A percentile compares a stretch with the other conserved stretches of the same genome.
These are phyloP conservation scores for Cyberlindnera xylosilytica DNA, from an alignment of 805 yeast genomes.

Conservation along the genomic window DNA sequence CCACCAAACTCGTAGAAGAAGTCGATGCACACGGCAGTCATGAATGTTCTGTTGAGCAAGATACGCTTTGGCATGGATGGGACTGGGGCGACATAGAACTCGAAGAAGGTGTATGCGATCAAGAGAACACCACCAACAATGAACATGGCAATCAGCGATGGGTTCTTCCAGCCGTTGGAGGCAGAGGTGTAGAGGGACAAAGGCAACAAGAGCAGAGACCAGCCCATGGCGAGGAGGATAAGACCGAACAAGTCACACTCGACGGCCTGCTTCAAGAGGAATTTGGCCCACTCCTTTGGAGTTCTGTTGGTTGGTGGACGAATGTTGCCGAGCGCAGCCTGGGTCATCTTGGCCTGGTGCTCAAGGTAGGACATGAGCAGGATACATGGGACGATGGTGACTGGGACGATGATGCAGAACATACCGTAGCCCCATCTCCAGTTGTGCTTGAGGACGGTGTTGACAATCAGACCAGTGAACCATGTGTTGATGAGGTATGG, in stretches of 20 bases:
- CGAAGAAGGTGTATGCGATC: constrained; percentile 34
- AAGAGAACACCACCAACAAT: constrained; percentile 37
- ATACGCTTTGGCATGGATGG: constrained; percentile 38
- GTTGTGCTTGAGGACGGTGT: constrained; percentile 29
- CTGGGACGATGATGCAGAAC: constrained; percentile 45
- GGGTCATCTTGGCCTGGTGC: constrained; percentile 27
- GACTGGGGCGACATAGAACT: constrained; percentile 33
- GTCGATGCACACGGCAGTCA: constrained; percentile 33
- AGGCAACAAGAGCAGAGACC: constrained; percentile 37
- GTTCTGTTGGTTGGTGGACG: constrained; percentile 7
- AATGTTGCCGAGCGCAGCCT: constrained; percentile 16
- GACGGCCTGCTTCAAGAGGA: constrained; percentile 20
- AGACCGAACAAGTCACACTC: constrained; percentile 41
- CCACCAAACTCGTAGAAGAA: constrained; percentile 32
- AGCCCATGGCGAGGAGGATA: constrained; percentile 37
- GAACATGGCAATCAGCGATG: constrained; percentile 42
- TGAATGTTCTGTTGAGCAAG: constrained; percentile 35
- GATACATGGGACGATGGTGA: constrained; percentile 34
- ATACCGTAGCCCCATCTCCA: constrained; percentile 58
- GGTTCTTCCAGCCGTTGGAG: constrained; percentile 33
- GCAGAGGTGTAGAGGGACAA: constrained; percentile 35
- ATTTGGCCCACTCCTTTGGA: constrained; percentile 2
- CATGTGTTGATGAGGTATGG: constrained; percentile 42
- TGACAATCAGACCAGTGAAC: constrained; percentile 40
- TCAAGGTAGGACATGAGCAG: constrained; percentile 33